Evolutionary conservation across 345 rosid genomes (phyloP), one percentile per base, ranked within the genome.

Genomic region (Kandelia obovata): DNA sequence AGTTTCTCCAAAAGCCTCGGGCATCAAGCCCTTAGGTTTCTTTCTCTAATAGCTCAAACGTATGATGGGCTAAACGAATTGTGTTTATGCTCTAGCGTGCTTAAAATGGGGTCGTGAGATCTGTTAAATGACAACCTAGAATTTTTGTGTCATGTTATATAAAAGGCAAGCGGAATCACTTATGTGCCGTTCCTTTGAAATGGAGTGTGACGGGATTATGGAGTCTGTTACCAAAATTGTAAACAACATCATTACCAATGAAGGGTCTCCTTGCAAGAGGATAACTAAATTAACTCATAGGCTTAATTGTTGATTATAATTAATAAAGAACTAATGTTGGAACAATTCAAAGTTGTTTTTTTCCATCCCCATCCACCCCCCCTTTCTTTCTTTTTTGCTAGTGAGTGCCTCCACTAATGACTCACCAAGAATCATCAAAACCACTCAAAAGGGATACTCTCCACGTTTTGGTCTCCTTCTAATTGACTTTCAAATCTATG

Each of bases 381-480:
- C 61, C 31, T 11, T 64, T 30, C 46, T 46, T 7, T 31, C 47
- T 53, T 25, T 58, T 78, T 61, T 47, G 61, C 4, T 77, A 80
- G 83, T 77, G 83, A 80, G 83, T 83, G 82, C 76, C 77, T 32
- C 52, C 74, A 61, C 69, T 77, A 83, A 75, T 70, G 73, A 76
- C 64, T 72, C 71, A 61, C 76, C 70, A 71, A 69, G 73, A 59
- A 61, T 71, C 83, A 76, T 78, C 73, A 56, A 26, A 7, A 13
- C 66, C 66, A 26, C n/a, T 74, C 35, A 43, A 58, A 35, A 43
- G 73, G 83, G 73, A 91, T 88, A 84, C 83, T 86, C 73, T 68
- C 80, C 67, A 28, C 80, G 86, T 77, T 62, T 82, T 75, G 46
- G 46, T 81, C 73, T 66, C 81, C 70, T 60, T 75, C 77, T 67